These are phyloP conservation scores for Cyclaneusma minus DNA, from an alignment of 2,329 filamentous ascomycete species.

Conservation along the genomic window DNA sequence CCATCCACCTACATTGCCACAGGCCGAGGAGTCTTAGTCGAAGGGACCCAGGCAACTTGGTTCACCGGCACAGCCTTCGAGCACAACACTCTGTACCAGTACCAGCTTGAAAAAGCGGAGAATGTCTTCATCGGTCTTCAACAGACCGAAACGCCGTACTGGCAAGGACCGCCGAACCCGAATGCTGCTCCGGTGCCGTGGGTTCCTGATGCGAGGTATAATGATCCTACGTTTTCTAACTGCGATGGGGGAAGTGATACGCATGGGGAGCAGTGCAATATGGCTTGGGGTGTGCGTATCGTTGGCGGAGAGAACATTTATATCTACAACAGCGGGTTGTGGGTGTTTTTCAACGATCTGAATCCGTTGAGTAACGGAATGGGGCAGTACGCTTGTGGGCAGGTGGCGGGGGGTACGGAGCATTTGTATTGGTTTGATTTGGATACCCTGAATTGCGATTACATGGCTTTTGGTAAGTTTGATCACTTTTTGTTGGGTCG, in stretches of 20 bases:
- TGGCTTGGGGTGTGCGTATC: constrained; percentile 12
- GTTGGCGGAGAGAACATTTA: constrained; percentile 13
- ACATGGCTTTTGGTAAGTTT: no score
- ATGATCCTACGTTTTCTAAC: constrained; percentile 2
- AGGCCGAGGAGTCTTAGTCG: constrained; percentile 30
- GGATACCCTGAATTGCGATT: no score
- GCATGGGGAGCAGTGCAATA: constrained; percentile 1
- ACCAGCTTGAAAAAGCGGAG: constrained; percentile 24
- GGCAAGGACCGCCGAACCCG: constrained; percentile 44
- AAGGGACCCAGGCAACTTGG: constrained; percentile 33
- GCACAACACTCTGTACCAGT: constrained; percentile 35
- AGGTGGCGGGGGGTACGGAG: no score
- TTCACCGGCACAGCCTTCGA: constrained; percentile 34
- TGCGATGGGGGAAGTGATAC: background rate
- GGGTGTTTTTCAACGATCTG: constrained; percentile 22
- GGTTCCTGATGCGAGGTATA: no score
- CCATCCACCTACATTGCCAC: constrained; percentile 24
- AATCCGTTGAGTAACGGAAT: no score
- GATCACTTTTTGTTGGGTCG: no score
- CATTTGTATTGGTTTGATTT: no score
- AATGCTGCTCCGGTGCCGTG: no score
- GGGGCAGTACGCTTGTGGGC: no score
- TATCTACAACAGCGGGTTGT: constrained; percentile 19
- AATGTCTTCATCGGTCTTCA: constrained; percentile 27
- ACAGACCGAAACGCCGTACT: constrained; percentile 31